phyloP scores from a whole-genome alignment of 2,329 filamentous ascomycete species.

The Elsinoe australis region DNA sequence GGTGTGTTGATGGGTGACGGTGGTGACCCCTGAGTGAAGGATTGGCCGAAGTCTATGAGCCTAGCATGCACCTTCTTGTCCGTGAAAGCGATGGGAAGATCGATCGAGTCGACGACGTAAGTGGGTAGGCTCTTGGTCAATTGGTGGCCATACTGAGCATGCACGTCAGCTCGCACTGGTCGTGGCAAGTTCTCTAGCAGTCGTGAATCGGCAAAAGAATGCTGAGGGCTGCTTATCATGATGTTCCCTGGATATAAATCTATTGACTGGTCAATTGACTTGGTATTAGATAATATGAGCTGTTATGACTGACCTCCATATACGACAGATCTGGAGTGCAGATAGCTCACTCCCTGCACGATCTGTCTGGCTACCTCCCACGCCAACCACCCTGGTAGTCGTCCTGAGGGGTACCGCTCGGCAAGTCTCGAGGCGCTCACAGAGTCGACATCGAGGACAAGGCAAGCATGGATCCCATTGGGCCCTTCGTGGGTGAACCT shows the following conservation, averaged over 20 bases:
- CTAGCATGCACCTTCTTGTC: slow-evolving; percentile 20
- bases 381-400: slow-evolving; percentile 14
- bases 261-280: slow-evolving; percentile 20
- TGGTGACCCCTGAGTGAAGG: slow-evolving; percentile 20
- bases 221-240: slow-evolving; percentile 15
- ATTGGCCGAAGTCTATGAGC: slow-evolving; percentile 25
- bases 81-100: background rate
- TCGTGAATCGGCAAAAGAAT: background rate
- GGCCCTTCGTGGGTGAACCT: slow-evolving; percentile 22
- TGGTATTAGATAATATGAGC: background rate
- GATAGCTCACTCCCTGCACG: slow-evolving; percentile 20
- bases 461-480: slow-evolving; percentile 21
- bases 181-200: slow-evolving; percentile 6
- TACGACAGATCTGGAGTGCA: slow-evolving; percentile 20
- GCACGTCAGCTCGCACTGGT: slow-evolving; percentile 12
- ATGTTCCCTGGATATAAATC: slow-evolving; percentile 28
- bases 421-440: slow-evolving; percentile 17
- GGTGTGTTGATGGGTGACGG: slow-evolving; percentile 25
- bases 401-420: background rate
- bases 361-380: slow-evolving; percentile 21
- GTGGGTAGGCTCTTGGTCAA: slow-evolving; percentile 9
- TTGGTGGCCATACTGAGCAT: slow-evolving; percentile 18
- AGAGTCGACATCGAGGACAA: slow-evolving; percentile 20
- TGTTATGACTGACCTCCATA: slow-evolving; percentile 14
- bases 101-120: slow-evolving; percentile 9